A percentile compares a stretch with the other conserved stretches of the same genome.
Evolutionary conservation across 2,329 filamentous ascomycete species (phyloP).

Genomic region (Aspergillus sp.): DNA sequence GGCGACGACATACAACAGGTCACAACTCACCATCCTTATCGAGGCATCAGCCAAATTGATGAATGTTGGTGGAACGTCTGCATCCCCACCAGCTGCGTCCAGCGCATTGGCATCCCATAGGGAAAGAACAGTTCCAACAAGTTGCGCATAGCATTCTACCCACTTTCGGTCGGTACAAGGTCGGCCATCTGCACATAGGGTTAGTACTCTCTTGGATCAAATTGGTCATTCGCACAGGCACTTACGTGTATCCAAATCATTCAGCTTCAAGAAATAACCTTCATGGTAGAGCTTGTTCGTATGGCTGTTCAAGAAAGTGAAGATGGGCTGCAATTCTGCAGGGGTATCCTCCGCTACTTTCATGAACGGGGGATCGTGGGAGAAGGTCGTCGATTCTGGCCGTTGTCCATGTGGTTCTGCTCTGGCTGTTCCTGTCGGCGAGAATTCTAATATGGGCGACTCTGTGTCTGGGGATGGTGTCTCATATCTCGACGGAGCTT

Average conservation of each 20-base stretch:
- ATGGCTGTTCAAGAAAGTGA: slow-evolving; percentile 89
- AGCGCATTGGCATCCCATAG: slow-evolving; percentile 93
- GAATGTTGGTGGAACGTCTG: slow-evolving; percentile 83
- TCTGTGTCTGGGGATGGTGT: slow-evolving; percentile 33
- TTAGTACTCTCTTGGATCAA: slow-evolving; percentile 23
- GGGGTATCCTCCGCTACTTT: slow-evolving; percentile 79
- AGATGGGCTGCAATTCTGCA: slow-evolving; percentile 90
- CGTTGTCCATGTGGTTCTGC: slow-evolving; percentile 55
- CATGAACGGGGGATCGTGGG: slow-evolving; percentile 81
- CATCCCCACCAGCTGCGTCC: slow-evolving; percentile 78
- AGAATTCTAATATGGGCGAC: slow-evolving; percentile 29
- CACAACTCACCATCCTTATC: slow-evolving; percentile 78
- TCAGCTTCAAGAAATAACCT: slow-evolving; percentile 94
- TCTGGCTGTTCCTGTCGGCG: slow-evolving; percentile 38
- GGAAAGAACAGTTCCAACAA: slow-evolving; percentile 90
- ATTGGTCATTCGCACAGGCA: slow-evolving; percentile 17
- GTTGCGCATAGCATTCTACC: slow-evolving; percentile 95
- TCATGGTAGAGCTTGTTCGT: slow-evolving; percentile 96
- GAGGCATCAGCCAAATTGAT: slow-evolving; percentile 97
- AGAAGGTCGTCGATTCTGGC: slow-evolving; percentile 79
- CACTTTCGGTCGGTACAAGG: slow-evolving; percentile 82
- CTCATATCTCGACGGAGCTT: slow-evolving; percentile 7
- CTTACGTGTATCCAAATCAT: slow-evolving; percentile 88
- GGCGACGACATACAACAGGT: slow-evolving; percentile 1
- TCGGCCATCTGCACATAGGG: slow-evolving; percentile 63